Evolutionary conservation across 2,329 filamentous ascomycete species (phyloP), one percentile per base, ranked within the genome.

Genomic region (Penicillium olsonii): DNA sequence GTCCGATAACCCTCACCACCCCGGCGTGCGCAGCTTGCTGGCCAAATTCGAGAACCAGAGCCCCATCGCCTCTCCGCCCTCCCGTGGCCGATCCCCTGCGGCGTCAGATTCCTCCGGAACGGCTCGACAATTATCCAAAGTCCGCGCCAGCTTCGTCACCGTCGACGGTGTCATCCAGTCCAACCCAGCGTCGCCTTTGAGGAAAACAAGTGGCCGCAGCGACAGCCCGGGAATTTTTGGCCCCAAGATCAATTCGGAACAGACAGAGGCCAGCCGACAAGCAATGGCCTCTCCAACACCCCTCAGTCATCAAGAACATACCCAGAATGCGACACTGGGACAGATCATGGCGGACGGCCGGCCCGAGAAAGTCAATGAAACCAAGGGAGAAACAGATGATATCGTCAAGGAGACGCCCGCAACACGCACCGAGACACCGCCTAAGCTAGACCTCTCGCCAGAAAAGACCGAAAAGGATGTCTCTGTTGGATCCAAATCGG

Each of bases 11-110:
- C 40, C 52, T 41, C 59, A 50, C 35, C 61, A 67, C 42, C 66
- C 65, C 19, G 84, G 82, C 65, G 86, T 89, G 65, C 85, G 80
- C 74, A 88, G 88, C 74, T 82, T 92, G 59, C 80, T 87, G 62
- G 88, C 88, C 65, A 90, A 88, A 80, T 91, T 91, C 69, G 88
- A 92, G 77, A 82, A 80, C 68, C 81, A 83, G 59, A 76, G 77
- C 54, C 83, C 57, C 38, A 62, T 84, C 59, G 76, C 78, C 50
- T 85, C 81, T 61, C 81, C 84, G 57, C 83, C 84, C 14, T 85
- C 87, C 56, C 79, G 87, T 75, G 87, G 87, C 53, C 80, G 87
- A 69, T 87, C 85, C 50, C 86, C 86, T 45, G 83, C 78, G 48
- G 67, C 64, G 20, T 73, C 72, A 29, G 70, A 71, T 57, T 68